A percentile compares a stretch with the other conserved stretches of the same genome.
Conservation (phyloP, 306 rosid genomes). For the Lathyrus aphaca region DNA sequence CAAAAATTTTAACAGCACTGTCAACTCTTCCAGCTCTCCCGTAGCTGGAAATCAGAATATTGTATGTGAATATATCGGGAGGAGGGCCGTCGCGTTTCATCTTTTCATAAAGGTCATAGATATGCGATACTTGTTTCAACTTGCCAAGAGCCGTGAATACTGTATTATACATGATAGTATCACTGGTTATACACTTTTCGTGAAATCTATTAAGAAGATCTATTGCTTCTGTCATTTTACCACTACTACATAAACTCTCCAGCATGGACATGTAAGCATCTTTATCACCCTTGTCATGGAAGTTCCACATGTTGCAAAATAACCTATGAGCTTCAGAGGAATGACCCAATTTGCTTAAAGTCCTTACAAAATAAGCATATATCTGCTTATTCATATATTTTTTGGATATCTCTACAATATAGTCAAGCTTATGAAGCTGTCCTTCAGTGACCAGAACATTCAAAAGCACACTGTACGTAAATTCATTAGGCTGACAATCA, state of each 20-base stretch:
- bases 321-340: constrained; percentile 84
- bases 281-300: constrained; percentile 74
- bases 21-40: constrained; percentile 82
- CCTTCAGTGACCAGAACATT: constrained; percentile 77
- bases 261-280: constrained; percentile 81
- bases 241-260: constrained; percentile 78
- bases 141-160: constrained; percentile 77
- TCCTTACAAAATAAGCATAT: constrained; percentile 75
- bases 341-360: constrained; percentile 81
- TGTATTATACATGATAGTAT: constrained; percentile 81
- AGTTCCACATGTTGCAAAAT: constrained; percentile 91
- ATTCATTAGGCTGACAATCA: constrained; percentile 79
- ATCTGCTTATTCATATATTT: constrained; percentile 61
- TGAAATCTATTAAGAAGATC: constrained; percentile 77
- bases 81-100: constrained; percentile 79
- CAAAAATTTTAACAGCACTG: constrained; percentile 67
- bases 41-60: constrained; percentile 79
- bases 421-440: constrained; percentile 69
- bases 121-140: constrained; percentile 68
- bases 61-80: constrained; percentile 84
- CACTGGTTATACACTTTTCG: constrained; percentile 72
- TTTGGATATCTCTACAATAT: constrained; percentile 63
- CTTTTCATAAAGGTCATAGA: constrained; percentile 73
- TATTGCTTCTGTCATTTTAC: constrained; percentile 77
- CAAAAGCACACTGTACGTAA: constrained; percentile 74